A percentile compares a stretch with the other conserved stretches of the same genome.
Conservation (phyloP, 305 asterid genomes). For the Fraxinus sp. region DNA sequence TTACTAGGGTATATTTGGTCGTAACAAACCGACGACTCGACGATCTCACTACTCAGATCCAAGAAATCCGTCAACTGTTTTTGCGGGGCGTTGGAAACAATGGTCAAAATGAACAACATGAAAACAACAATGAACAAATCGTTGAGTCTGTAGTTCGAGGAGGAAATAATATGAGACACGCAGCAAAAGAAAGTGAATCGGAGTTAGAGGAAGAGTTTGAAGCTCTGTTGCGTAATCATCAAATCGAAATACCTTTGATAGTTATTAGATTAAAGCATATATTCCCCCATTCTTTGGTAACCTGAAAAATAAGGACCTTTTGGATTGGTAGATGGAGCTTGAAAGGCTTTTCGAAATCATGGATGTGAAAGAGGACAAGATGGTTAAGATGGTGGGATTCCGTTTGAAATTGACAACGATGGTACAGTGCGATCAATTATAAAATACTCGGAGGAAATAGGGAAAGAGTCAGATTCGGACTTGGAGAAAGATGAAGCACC, state of each 20-base stretch:
- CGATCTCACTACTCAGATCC: background rate
- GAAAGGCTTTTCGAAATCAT: background rate
- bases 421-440: background rate
- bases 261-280: background rate
- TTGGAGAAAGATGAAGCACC: background rate
- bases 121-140: background rate
- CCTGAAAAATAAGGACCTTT: background rate
- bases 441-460: too few relatives aligned
- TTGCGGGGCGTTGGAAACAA: background rate
- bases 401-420: background rate
- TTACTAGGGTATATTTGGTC: background rate
- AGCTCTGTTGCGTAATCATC: background rate
- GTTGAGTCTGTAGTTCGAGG: background rate
- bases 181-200: background rate
- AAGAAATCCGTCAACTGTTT: background rate
- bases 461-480: background rate
- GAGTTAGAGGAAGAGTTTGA: background rate
- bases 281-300: background rate
- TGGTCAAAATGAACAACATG: background rate
- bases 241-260: background rate
- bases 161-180: background rate
- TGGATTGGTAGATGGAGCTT: background rate
- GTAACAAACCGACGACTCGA: background rate
- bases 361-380: background rate
- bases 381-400: background rate